Evolutionary conservation across 345 rosid genomes (phyloP).

Genomic region (Populus deltoides): DNA sequence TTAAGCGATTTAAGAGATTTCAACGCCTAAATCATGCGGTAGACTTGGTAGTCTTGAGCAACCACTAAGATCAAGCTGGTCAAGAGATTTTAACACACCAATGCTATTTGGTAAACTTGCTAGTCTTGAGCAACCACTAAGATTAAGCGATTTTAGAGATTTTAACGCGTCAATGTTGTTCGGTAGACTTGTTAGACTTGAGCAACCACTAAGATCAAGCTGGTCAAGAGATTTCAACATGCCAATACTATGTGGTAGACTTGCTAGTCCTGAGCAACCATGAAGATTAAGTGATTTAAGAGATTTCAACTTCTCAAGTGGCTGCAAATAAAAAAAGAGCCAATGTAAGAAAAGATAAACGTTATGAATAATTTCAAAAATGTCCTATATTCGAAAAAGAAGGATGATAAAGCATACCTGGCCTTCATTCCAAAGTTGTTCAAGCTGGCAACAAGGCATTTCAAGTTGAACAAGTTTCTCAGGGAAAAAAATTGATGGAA

Average conservation of each 20-base stretch:
- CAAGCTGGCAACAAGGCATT: background rate
- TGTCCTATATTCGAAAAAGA: too few species aligned
- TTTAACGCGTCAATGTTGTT: background rate
- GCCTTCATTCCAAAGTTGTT: background rate
- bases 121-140: too few species aligned
- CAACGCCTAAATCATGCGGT: too few species aligned
- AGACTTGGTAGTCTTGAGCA: too few species aligned
- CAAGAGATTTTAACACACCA: too few species aligned
- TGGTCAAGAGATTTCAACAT: too few species aligned
- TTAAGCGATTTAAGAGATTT: background rate
- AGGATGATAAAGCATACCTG: background rate
- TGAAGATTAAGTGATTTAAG: background rate
- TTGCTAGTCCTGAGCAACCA: background rate
- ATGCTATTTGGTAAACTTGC: too few species aligned
- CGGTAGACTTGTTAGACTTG: background rate
- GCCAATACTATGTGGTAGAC: too few species aligned
- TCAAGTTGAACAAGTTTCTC: slow-evolving; percentile 1
- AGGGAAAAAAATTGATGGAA: background rate
- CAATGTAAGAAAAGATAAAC: background rate
- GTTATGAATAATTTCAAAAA: background rate
- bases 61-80: too few species aligned
- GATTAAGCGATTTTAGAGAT: background rate
- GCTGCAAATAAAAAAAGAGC: background rate
- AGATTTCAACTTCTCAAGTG: background rate
- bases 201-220: background rate